A percentile compares a stretch with the other conserved stretches of the same genome.
These are phyloP conservation scores for Striga asiatica DNA, from an alignment of 257 asterid species.

Conservation along the genomic window DNA sequence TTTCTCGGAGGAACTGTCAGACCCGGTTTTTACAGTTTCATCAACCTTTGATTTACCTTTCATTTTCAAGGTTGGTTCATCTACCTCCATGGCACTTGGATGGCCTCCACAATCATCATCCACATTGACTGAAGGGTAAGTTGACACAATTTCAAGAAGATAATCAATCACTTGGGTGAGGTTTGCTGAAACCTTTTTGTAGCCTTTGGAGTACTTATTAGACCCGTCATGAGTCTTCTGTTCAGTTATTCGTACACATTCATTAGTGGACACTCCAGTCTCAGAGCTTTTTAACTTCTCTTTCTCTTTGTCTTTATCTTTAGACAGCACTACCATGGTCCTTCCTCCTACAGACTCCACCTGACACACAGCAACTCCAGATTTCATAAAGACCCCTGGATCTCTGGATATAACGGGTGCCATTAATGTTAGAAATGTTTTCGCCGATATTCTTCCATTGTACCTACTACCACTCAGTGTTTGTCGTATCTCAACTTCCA, in stretches of 20 bases:
- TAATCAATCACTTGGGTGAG: conserved; percentile 80
- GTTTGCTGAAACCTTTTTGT: conserved; percentile 81
- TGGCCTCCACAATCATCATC: conserved; percentile 30
- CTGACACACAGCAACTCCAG: conserved; percentile 78
- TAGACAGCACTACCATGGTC: conserved; percentile 51
- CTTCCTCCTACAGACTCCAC: conserved; percentile 92
- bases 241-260: conserved; percentile 56
- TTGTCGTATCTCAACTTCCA: conserved; percentile 96
- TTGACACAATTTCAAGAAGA: conserved; percentile 74
- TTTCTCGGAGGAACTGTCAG: conserved; percentile 54
- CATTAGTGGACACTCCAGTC: conserved; percentile 48
- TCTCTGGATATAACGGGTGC: conserved; percentile 93
- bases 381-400: conserved; percentile 82
- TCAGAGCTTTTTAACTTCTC: conserved; percentile 56
- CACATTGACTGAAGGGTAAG: conserved; percentile 41
- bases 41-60: conserved; percentile 94
- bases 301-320: conserved; percentile 70
- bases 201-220: conserved; percentile 61
- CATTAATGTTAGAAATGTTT: conserved; percentile 81
- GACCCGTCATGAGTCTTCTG: conserved; percentile 65
- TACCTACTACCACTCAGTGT: conserved; percentile 69
- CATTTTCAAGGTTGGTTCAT: conserved; percentile 60
- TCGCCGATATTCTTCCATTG: conserved; percentile 58
- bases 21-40: conserved; percentile 43
- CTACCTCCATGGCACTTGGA: conserved; percentile 76